These are phyloP conservation scores for Cicer arietinum DNA, from an alignment of 306 rosid species.

Conservation along the genomic window DNA sequence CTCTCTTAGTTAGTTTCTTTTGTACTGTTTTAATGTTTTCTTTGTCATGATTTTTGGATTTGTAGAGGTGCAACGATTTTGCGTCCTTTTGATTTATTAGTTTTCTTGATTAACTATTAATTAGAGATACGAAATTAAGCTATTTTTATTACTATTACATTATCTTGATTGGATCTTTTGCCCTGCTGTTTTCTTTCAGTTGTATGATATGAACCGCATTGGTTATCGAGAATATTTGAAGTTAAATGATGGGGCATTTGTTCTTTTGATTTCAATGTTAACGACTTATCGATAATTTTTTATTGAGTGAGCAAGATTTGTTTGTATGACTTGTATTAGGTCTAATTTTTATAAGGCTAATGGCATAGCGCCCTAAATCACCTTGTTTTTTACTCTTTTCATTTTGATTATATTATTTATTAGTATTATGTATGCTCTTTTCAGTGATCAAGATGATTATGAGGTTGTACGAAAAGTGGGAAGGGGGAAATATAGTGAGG, in stretches of 20 bases:
- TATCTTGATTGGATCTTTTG: constrained; percentile 44
- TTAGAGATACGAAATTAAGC: background rate
- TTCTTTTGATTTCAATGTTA: background rate
- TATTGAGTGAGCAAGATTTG: constrained; percentile 4
- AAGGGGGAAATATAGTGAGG: constrained; percentile 99
- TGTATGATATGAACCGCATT: constrained; percentile 13
- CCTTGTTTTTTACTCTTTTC: background rate
- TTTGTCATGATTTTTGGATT: background rate
- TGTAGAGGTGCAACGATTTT: background rate
- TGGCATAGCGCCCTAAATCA: background rate
- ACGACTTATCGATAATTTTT: background rate
- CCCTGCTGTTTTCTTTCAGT: background rate
- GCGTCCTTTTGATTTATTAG: background rate
- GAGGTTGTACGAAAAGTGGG: constrained; percentile 98
- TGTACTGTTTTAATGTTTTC: constrained; percentile 6
- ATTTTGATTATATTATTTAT: background rate
- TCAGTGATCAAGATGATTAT: constrained; percentile 93
- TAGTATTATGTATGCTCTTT: constrained; percentile 17
- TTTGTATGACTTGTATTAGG: background rate
- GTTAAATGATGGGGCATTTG: constrained; percentile 24
- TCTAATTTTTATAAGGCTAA: constrained; percentile 1
- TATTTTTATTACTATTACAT: constrained; percentile 14
- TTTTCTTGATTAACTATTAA: background rate
- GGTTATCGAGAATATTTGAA: constrained; percentile 31
- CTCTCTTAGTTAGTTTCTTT: constrained; percentile 1